phyloP scores from a whole-genome alignment of 306 rosid genomes.

The Lathyrus tuberosus region DNA sequence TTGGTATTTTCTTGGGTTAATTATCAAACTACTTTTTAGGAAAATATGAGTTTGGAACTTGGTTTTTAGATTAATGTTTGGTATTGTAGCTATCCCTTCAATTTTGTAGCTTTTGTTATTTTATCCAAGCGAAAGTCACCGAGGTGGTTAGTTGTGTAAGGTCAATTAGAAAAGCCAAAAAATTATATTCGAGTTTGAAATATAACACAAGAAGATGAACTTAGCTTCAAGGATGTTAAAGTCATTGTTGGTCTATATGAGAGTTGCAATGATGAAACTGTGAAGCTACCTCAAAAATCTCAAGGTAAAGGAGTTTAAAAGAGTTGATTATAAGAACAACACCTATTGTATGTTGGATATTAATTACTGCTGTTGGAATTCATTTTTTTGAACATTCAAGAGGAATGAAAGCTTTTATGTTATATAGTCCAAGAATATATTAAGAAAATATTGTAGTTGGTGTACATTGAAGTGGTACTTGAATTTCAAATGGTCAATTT shows the following conservation, averaged over 20 bases:
- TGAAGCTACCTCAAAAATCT: not conserved
- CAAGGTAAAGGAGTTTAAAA: conserved; percentile 52
- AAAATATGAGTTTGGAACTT: conserved; percentile 42
- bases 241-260: conserved; percentile 56
- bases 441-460: too few relatives aligned
- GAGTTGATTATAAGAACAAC: conserved; percentile 63
- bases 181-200: conserved; percentile 54
- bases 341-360: conserved; percentile 60
- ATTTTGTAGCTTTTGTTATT: conserved; percentile 52
- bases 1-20: conserved; percentile 71
- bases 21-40: conserved; percentile 63
- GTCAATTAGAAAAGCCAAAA: conserved; percentile 65
- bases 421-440: conserved; percentile 81
- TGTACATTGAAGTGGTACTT: too few relatives aligned
- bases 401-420: conserved; percentile 76
- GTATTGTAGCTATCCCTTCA: conserved; percentile 72
- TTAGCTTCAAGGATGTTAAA: conserved; percentile 63
- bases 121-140: conserved; percentile 60
- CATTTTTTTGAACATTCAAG: conserved; percentile 74
- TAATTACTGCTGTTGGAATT: too few relatives aligned
- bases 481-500: too few relatives aligned
- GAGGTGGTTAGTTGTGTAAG: conserved; percentile 47
- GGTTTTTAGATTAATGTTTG: conserved; percentile 92
- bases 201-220: conserved; percentile 54
- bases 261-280: conserved; percentile 35